Conservation (phyloP, 2,329 filamentous ascomycete genomes). For the Alternaria gansuensis region DNA sequence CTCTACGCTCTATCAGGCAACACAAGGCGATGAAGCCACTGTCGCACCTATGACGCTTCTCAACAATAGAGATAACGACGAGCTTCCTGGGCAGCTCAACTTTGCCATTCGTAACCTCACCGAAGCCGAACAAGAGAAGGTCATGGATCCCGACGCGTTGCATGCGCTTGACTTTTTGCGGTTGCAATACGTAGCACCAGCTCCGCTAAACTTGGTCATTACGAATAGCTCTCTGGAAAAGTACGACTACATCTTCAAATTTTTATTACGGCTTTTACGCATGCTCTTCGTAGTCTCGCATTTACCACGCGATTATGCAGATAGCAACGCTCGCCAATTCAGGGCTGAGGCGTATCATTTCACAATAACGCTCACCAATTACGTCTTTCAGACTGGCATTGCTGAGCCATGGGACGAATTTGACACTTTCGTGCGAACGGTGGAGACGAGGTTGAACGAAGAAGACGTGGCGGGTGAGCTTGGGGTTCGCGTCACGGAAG, state of each 20-base stretch:
- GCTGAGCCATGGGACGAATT: constrained; percentile 77
- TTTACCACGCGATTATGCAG: constrained; percentile 44
- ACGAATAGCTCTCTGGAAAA: constrained; percentile 74
- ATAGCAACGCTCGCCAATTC: constrained; percentile 58
- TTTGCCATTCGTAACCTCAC: constrained; percentile 82
- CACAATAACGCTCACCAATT: constrained; percentile 73
- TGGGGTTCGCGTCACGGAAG: constrained; percentile 60
- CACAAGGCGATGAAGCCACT: constrained; percentile 13
- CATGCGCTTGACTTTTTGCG: constrained; percentile 93
- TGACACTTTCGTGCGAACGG: constrained; percentile 68
- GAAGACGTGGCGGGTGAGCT: constrained; percentile 57
- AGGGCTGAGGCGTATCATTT: constrained; percentile 83
- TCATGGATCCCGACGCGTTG: constrained; percentile 82
- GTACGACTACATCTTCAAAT: constrained; percentile 86
- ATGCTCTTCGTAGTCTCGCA: constrained; percentile 75
- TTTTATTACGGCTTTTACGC: constrained; percentile 77
- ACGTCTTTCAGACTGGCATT: constrained; percentile 83
- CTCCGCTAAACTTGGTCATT: constrained; percentile 76
- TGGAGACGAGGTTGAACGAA: constrained; percentile 66
- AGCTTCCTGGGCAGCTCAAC: constrained; percentile 58
- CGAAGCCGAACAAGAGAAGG: constrained; percentile 79
- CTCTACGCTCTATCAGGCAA: constrained; percentile 45
- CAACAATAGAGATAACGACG: constrained; percentile 40
- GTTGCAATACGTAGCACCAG: constrained; percentile 81
- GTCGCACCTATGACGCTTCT: constrained; percentile 15